These are phyloP conservation scores for Vicia sativa DNA, from an alignment of 306 rosid genomes.

Conservation along the genomic window DNA sequence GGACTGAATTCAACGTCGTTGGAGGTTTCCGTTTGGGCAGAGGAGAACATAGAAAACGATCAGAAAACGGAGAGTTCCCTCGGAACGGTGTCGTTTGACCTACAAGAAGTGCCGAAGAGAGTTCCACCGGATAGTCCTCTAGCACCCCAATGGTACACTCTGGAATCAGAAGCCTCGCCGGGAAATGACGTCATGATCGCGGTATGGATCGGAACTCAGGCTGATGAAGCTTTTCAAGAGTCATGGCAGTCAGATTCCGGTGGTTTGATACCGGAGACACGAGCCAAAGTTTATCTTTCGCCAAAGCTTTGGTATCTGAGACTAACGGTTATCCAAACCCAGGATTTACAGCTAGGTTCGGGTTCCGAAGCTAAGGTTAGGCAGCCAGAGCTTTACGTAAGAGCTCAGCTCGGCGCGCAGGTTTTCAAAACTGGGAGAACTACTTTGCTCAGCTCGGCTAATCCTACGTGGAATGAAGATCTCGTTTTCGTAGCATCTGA, in stretches of 20 bases:
- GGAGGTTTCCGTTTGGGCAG: conserved; percentile 75
- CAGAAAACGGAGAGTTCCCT: conserved; percentile 26
- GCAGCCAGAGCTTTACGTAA: conserved; percentile 61
- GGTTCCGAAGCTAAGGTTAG: conserved; percentile 54
- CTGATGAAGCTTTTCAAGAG: conserved; percentile 86
- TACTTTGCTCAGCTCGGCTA: conserved; percentile 46
- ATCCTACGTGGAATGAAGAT: conserved; percentile 84
- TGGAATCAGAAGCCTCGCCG: conserved; percentile 58
- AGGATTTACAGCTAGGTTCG: conserved; percentile 64
- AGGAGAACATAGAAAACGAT: conserved; percentile 55
- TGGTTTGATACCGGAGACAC: conserved; percentile 76
- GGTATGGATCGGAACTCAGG: conserved; percentile 85
- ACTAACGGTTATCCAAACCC: conserved; percentile 96
- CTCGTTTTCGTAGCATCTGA: conserved; percentile 78
- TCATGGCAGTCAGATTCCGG: conserved; percentile 97
- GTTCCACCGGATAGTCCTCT: conserved; percentile 91
- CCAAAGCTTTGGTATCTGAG: conserved; percentile 93
- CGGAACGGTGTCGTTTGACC: conserved; percentile 61
- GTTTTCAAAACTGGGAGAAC: conserved; percentile 68
- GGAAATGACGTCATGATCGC: conserved; percentile 89
- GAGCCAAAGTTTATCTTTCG: conserved; percentile 88
- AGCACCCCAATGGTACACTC: conserved; percentile 94
- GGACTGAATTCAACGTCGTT: conserved; percentile 73
- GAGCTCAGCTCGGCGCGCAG: conserved; percentile 77
- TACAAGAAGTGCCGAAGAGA: conserved; percentile 76